Base-by-base conservation (phyloP, 495 filamentous ascomycete genomes). In the Penicillium soppii region DNA sequence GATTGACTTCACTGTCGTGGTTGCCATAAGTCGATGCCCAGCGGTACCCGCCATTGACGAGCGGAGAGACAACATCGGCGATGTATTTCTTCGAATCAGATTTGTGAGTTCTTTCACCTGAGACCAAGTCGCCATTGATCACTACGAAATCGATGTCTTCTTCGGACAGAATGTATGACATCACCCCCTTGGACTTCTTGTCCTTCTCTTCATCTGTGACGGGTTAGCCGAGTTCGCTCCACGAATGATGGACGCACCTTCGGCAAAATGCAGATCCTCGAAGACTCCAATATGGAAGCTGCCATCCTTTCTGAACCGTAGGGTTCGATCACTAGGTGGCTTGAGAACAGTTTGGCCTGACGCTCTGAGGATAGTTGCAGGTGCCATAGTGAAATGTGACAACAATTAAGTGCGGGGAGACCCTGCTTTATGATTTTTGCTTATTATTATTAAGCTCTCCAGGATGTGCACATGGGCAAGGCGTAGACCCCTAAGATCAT, bases 11-110 rank as follows among this genome's bases (percentile, higher is more conserved):
- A 46, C 74, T 79, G 55, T 91, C 87, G 50, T 91, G 87, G 59
- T 90, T 91, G 1, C 88, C 88, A 50, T 90, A 91, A 0, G 85
- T 83, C 3, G 79, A 83, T 0, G 84, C 84, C 85, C 85, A 90
- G 1, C 70, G 68, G 0, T 85, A 58, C 5, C 70, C 66, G 4
- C 71, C 71, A 2, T 76, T 41, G 0, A 84, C 66, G 2, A 90
- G 63, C 1, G 87, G 71, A 35, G 66, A 70, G 13, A 89, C 81
- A 5, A 90, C 81, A 33, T 77, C 60, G 55, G 89, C 79, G 15
- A 89, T 26, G 48, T 88, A 87, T 17, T 67, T 43, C 5, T 72
- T 81, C 10, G 78, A 77, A 56, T 89, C 87, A 21, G 78, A 68
- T 10, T 72, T 58, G 32, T 74, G 80, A 1, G 79, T 79, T 47